Conservation (phyloP, 768 basidiomycete species). For the Mycena vulgaris region DNA sequence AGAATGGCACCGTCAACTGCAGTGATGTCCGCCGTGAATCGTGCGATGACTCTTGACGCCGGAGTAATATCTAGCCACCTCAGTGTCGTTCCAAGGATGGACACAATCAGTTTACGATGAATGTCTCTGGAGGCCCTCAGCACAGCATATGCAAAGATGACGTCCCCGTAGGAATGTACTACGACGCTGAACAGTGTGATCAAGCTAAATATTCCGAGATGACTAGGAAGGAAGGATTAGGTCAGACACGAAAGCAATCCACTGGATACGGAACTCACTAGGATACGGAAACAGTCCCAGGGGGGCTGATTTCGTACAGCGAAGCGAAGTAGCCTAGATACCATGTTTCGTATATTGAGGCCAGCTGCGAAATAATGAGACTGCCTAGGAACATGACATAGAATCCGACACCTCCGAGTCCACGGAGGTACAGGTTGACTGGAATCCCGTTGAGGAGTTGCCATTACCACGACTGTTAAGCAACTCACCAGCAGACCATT, state of each 20-base stretch:
- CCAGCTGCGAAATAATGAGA: slow-evolving; percentile 24
- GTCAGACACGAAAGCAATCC: background rate
- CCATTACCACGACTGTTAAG: background rate
- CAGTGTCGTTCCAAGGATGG: slow-evolving; percentile 61
- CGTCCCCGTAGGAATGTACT: slow-evolving; percentile 19
- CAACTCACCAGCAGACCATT: slow-evolving; percentile 48
- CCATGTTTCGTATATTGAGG: slow-evolving; percentile 39
- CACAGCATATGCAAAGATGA: slow-evolving; percentile 39
- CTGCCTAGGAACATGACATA: slow-evolving; percentile 36
- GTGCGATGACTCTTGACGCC: slow-evolving; percentile 57
- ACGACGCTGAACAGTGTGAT: slow-evolving; percentile 20
- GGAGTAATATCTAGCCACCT: slow-evolving; percentile 48
- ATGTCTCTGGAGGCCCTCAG: slow-evolving; percentile 32
- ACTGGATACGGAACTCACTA: background rate
- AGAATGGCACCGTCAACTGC: slow-evolving; percentile 37
- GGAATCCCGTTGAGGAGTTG: slow-evolving; percentile 11
- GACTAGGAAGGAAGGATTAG: slow-evolving; percentile 19
- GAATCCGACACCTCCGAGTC: slow-evolving; percentile 42
- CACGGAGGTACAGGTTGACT: slow-evolving; percentile 44
- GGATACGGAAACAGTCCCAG: slow-evolving; percentile 36
- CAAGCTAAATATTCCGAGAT: slow-evolving; percentile 23
- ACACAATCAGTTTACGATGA: slow-evolving; percentile 26
- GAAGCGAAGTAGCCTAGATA: slow-evolving; percentile 46
- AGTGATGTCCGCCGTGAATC: slow-evolving; percentile 66
- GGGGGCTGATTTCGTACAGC: slow-evolving; percentile 34